Percentiles rank a stretch among this genome's conserved stretches.
Evolutionary conservation across 345 rosid species (phyloP).

Genomic region (Hibiscus syriacus): DNA sequence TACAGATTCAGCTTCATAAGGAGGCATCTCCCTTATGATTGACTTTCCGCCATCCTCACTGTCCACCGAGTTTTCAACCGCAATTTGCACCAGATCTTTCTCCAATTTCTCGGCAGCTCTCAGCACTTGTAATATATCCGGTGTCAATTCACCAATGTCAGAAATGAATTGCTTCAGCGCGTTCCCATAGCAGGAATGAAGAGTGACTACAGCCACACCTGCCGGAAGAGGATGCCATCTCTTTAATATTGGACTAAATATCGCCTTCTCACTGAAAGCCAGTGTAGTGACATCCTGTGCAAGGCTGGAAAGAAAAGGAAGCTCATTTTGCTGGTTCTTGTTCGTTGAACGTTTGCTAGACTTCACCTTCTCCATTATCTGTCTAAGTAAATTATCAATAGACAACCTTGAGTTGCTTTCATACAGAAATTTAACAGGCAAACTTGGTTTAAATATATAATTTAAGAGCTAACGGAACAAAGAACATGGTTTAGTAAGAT

Average conservation of each 20-base stretch:
- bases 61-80: conserved; percentile 95
- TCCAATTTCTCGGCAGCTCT: conserved; percentile 95
- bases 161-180: conserved; percentile 83
- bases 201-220: conserved; percentile 96
- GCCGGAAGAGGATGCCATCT: conserved; percentile 98
- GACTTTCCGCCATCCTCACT: conserved; percentile 98
- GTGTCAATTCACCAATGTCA: conserved; percentile 71
- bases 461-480: neutral
- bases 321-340: conserved; percentile 59
- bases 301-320: conserved; percentile 48
- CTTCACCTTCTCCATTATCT: conserved; percentile 98
- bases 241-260: conserved; percentile 88
- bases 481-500: neutral
- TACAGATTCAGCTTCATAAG: conserved; percentile 81
- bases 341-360: conserved; percentile 85
- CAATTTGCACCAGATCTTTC: conserved; percentile 96
- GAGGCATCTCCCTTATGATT: conserved; percentile 97
- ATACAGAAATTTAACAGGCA: neutral
- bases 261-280: conserved; percentile 64
- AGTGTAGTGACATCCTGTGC: conserved; percentile 87
- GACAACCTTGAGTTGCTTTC: neutral
- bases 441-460: neutral
- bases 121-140: conserved; percentile 81
- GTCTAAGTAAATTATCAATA: neutral
- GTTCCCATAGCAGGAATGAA: conserved; percentile 87